Evolutionary conservation across 805 yeast genomes (phyloP), one percentile per base, ranked within the genome.

Genomic region (Ogataea parapolymorpha): DNA sequence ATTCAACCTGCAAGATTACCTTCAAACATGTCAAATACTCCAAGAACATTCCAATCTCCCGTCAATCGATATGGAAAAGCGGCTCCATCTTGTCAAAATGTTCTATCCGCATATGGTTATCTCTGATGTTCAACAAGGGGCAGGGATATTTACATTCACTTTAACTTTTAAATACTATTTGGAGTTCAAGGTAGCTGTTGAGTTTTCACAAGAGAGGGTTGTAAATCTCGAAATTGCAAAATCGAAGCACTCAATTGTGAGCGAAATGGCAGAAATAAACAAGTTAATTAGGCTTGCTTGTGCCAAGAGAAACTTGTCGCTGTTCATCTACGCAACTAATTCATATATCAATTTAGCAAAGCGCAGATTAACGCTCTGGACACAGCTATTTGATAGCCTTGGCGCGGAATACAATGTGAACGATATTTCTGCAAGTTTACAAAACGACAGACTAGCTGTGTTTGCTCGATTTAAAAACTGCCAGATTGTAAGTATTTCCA

Each of bases 91-190:
- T 4, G 40, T 54, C 10, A 45, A 46, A 23, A 13, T 50, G 31
- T 61, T 62, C 37, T 61, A 51, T 41, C 66, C 64, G 1, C 24
- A 50, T 35, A 53, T 63, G 61, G 41, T 44, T 18, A 49, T 61
- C 10, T 15, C 37, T 3, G 46, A 46, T 6, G 39, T 44, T 15
- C 12, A 31, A 5, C 29, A 32, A 6, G 27, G 16, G 12, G 26
- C 35, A 18, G 40, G 26, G 6, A 16, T 26, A 5, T 26, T 56
- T n/a, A 28, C 37, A 20, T 56, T 44, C 25, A 39, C 32, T 5
- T 14, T 54, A 15, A 23, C 22, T 4, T 55, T 50, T 41, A 49
- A 43, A 23, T 40, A 42, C 12, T 48, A 46, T 23, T 36, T 54
- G 37, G 37, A 38, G 11, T 49, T 57, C 37, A 26, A 32, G 8